Evolutionary conservation across 2,329 filamentous ascomycete genomes (phyloP).

Genomic region (Apiospora saccharicola): DNA sequence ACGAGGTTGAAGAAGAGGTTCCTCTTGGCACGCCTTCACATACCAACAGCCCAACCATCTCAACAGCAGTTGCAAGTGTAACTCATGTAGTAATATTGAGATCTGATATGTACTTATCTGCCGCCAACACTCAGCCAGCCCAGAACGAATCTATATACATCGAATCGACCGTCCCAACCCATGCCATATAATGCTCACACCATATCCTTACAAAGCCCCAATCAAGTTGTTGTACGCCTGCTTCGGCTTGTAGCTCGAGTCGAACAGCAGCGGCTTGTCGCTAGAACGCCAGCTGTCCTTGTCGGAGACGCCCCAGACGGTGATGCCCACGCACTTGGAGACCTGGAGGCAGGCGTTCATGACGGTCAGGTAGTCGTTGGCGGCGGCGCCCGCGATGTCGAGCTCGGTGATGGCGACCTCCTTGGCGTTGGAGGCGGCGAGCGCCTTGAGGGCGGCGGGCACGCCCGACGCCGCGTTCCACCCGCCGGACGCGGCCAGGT

Average conservation of each 20-base stretch:
- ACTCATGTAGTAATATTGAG: too few species aligned
- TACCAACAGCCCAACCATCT: too few species aligned
- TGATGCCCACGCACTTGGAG: constrained; percentile 58
- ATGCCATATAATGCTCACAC: background rate
- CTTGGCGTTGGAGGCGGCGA: constrained; percentile 49
- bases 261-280: constrained; percentile 37
- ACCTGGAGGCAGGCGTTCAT: constrained; percentile 54
- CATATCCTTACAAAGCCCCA: constrained; percentile 21
- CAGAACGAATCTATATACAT: background rate
- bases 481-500: constrained; percentile 47
- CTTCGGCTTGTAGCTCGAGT: constrained; percentile 43
- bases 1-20: too few species aligned
- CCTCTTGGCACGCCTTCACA: too few species aligned
- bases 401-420: constrained; percentile 65
- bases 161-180: background rate
- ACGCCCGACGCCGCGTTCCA: constrained; percentile 42
- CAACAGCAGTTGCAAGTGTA: too few species aligned
- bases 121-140: background rate
- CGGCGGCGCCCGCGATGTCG: constrained; percentile 56
- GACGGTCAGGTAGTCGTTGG: constrained; percentile 52
- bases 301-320: constrained; percentile 48
- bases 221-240: constrained; percentile 40
- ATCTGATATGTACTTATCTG: background rate
- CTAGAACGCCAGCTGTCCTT: constrained; percentile 29
- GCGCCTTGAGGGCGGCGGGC: constrained; percentile 50